A percentile compares a stretch with the other conserved stretches of the same genome.
Conservation (phyloP, 768 basidiomycete genomes). For the Hirschioporus abietinus region DNA sequence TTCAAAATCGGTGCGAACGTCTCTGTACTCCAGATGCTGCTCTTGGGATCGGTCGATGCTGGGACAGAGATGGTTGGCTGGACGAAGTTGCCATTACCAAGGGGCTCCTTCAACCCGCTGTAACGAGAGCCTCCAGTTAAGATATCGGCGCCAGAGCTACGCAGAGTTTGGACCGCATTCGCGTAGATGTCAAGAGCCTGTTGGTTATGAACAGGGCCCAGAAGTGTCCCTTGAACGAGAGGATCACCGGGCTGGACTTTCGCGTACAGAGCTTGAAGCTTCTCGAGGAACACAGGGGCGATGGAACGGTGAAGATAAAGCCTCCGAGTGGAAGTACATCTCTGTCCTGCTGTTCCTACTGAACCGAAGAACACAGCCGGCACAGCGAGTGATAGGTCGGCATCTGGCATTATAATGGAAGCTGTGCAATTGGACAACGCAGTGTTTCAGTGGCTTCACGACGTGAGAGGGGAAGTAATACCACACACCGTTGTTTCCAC, state of each 20-base stretch:
- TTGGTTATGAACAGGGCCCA: conserved; percentile 83
- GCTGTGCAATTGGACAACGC: conserved; percentile 41
- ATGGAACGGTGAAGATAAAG: conserved; percentile 84
- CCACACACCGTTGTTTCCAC: conserved; percentile 84
- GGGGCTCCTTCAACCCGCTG: conserved; percentile 30
- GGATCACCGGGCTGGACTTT: conserved; percentile 82
- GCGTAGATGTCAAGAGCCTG: conserved; percentile 63
- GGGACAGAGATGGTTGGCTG: conserved; percentile 81
- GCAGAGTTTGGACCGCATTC: conserved; percentile 55
- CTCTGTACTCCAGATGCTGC: conserved; percentile 70
- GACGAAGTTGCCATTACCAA: conserved; percentile 79
- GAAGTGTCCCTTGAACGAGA: conserved; percentile 60
- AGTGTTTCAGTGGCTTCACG: not conserved
- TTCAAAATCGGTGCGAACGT: conserved; percentile 89
- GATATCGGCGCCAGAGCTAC: conserved; percentile 65
- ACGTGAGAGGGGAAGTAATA: not conserved
- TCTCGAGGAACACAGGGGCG: conserved; percentile 68
- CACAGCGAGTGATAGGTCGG: conserved; percentile 84
- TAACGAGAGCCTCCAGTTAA: conserved; percentile 66
- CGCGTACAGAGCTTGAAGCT: conserved; percentile 68
- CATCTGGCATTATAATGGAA: conserved; percentile 89
- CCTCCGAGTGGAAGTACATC: conserved; percentile 90
- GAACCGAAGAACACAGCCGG: conserved; percentile 92
- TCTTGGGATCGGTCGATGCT: conserved; percentile 44
- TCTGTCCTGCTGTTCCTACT: conserved; percentile 70